These are phyloP conservation scores for Neurospora discreta DNA, from an alignment of 495 filamentous ascomycete genomes.

Conservation along the genomic window DNA sequence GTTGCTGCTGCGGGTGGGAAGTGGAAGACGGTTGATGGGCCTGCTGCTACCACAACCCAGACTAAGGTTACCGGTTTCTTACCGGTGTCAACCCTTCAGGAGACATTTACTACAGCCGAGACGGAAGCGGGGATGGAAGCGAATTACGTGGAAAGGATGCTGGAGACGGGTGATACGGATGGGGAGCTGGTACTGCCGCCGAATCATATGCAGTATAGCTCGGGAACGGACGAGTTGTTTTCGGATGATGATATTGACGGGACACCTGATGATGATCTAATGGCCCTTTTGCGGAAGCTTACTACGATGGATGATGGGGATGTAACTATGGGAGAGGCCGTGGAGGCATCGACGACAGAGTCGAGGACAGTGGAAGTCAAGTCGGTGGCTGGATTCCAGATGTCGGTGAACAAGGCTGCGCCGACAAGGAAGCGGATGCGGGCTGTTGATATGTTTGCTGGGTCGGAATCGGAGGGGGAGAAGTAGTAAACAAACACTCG, in stretches of 20 bases:
- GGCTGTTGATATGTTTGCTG: slow-evolving; percentile 93
- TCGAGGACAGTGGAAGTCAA: slow-evolving; percentile 4
- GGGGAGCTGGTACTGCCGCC: slow-evolving; percentile 13
- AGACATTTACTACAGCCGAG: neutral
- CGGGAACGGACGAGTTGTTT: slow-evolving; percentile 12
- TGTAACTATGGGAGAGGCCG: slow-evolving; percentile 5
- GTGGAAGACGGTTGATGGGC: slow-evolving; percentile 60
- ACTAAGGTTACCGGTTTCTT: slow-evolving; percentile 25
- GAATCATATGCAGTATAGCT: slow-evolving; percentile 12
- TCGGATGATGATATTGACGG: slow-evolving; percentile 20
- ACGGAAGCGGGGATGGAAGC: slow-evolving; percentile 13
- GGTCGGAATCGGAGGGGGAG: slow-evolving; percentile 35
- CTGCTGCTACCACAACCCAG: slow-evolving; percentile 28
- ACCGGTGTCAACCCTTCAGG: slow-evolving; percentile 17
- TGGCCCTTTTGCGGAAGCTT: slow-evolving; percentile 6
- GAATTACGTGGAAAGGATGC: slow-evolving; percentile 18
- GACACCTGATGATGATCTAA: slow-evolving; percentile 15
- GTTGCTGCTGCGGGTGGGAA: slow-evolving; percentile 24
- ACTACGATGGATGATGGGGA: slow-evolving; percentile 2
- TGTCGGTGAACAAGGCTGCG: slow-evolving; percentile 16
- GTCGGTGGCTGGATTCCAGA: slow-evolving; percentile 16
- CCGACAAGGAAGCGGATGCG: slow-evolving; percentile 50
- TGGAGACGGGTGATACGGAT: slow-evolving; percentile 26
- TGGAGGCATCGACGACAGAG: slow-evolving; percentile 12
- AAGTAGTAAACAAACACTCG: slow-evolving; percentile 3